Evolutionary conservation across 805 yeast genomes (phyloP).

Genomic region (Saccharomycopsis sp.): DNA sequence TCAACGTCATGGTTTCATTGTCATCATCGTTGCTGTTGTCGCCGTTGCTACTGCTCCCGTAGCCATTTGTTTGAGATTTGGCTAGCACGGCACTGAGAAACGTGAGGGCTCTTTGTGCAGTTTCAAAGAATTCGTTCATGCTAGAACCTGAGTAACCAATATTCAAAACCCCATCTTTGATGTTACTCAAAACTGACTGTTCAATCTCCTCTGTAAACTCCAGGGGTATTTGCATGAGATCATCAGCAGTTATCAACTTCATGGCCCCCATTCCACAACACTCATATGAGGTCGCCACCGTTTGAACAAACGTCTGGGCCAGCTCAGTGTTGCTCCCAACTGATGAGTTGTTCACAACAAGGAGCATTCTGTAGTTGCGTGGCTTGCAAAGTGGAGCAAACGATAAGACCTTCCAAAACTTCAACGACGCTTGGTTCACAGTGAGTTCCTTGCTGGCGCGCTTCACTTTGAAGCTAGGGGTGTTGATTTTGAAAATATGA

Average conservation of each 20-base stretch:
- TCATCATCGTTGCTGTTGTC: no score
- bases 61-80: constrained; percentile 25
- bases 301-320: constrained; percentile 31
- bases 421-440: constrained; percentile 39
- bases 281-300: constrained; percentile 36
- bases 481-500: no score
- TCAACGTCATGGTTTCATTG: constrained; percentile 37
- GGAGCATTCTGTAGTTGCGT: constrained; percentile 44
- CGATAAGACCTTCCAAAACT: constrained; percentile 50
- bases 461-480: constrained; percentile 30
- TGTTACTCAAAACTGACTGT: not conserved
- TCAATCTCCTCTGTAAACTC: not conserved
- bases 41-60: constrained; percentile 3
- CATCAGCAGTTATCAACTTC: not conserved
- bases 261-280: constrained; percentile 41
- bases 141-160: constrained; percentile 3
- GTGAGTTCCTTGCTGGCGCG: constrained; percentile 33
- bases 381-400: constrained; percentile 43
- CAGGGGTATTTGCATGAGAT: no score
- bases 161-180: constrained; percentile 13
- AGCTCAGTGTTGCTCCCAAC: constrained; percentile 22
- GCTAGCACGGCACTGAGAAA: constrained; percentile 24
- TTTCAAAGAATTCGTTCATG: constrained; percentile 25
- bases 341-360: constrained; percentile 29
- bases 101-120: no score